Evolutionary conservation across 495 filamentous ascomycete species (phyloP).

Genomic region (Lasiosphaeriaceae sp.): DNA sequence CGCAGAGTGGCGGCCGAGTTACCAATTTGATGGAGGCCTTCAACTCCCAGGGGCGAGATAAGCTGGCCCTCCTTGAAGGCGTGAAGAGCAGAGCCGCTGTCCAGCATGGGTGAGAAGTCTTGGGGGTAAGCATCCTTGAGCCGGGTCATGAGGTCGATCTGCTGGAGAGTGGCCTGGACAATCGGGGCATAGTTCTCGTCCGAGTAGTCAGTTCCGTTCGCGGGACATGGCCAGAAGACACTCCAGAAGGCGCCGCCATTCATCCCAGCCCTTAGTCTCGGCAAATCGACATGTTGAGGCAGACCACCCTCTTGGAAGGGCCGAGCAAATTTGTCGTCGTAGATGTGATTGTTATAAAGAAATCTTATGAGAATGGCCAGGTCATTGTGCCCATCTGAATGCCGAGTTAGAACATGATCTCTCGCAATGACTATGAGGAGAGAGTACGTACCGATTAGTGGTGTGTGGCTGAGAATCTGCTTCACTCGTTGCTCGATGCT

Average conservation of each 20-base stretch:
- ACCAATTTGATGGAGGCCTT: slow-evolving; percentile 93
- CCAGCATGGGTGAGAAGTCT: slow-evolving; percentile 57
- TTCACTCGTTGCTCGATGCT: slow-evolving; percentile 63
- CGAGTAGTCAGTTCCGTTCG: slow-evolving; percentile 66
- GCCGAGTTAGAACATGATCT: background rate
- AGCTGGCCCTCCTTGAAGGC: slow-evolving; percentile 56
- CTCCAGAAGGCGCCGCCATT: slow-evolving; percentile 88
- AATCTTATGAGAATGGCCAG: slow-evolving; percentile 68
- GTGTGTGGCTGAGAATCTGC: slow-evolving; percentile 65
- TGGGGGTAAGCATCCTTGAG: slow-evolving; percentile 64
- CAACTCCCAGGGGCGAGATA: slow-evolving; percentile 71
- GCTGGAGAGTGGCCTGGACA: slow-evolving; percentile 70
- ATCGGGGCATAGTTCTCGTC: slow-evolving; percentile 60
- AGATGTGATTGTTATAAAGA: slow-evolving; percentile 74
- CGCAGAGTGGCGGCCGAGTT: slow-evolving; percentile 78
- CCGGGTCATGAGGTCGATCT: slow-evolving; percentile 76
- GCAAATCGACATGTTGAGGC: slow-evolving; percentile 73
- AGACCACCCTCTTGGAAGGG: slow-evolving; percentile 66
- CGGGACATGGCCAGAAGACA: slow-evolving; percentile 75
- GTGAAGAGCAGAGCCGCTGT: slow-evolving; percentile 53
- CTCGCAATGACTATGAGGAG: background rate
- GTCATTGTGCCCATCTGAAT: slow-evolving; percentile 87
- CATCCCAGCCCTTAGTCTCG: slow-evolving; percentile 53
- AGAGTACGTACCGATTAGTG: slow-evolving; percentile 66
- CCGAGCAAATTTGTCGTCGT: slow-evolving; percentile 64